phyloP scores from a whole-genome alignment of 2,329 filamentous ascomycete genomes.

The Shiraia bambusicola region DNA sequence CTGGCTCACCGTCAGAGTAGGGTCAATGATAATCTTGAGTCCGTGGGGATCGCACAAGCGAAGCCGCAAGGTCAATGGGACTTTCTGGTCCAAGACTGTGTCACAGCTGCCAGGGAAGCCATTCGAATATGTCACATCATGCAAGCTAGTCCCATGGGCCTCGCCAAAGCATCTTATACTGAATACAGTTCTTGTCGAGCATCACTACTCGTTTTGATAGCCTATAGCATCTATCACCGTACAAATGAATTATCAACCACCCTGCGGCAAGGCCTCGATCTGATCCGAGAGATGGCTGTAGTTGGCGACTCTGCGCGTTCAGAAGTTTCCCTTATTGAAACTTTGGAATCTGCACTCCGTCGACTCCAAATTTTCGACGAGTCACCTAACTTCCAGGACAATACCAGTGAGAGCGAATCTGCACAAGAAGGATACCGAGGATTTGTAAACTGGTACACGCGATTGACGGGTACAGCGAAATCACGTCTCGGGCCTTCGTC shows the following conservation, averaged over 20 bases:
- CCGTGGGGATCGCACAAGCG: neutral
- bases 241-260: slow-evolving; percentile 12
- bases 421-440: slow-evolving; percentile 10
- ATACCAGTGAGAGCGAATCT: neutral
- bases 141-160: slow-evolving; percentile 11
- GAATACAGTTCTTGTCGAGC: slow-evolving; percentile 17
- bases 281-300: slow-evolving; percentile 14
- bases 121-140: slow-evolving; percentile 10
- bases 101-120: slow-evolving; percentile 11
- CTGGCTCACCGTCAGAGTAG: slow-evolving; percentile 8
- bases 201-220: slow-evolving; percentile 13
- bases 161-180: slow-evolving; percentile 14
- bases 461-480: neutral
- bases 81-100: slow-evolving; percentile 11
- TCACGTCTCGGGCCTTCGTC: neutral
- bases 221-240: slow-evolving; percentile 11
- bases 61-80: slow-evolving; percentile 3
- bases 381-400: neutral
- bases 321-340: slow-evolving; percentile 12
- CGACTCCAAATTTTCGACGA: slow-evolving; percentile 10
- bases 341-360: slow-evolving; percentile 10
- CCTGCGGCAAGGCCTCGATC: slow-evolving; percentile 7
- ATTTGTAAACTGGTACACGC: slow-evolving; percentile 10
- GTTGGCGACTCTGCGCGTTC: slow-evolving; percentile 13
- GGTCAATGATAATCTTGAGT: neutral